phyloP scores from a whole-genome alignment of 2,329 filamentous ascomycete genomes.

The Penicillium sp. region DNA sequence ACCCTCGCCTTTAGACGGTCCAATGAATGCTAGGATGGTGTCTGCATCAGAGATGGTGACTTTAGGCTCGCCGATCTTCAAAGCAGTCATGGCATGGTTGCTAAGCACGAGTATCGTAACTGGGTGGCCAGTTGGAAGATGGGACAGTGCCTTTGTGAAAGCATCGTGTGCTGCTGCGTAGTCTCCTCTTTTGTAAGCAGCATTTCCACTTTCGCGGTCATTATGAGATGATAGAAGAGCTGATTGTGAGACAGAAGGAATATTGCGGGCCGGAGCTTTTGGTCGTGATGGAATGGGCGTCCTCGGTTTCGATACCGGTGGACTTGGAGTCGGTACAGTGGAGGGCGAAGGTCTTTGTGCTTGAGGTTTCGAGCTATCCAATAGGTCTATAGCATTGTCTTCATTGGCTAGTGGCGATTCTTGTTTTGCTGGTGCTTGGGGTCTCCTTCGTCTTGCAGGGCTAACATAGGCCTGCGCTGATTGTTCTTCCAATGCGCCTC shows the following conservation, averaged over 20 bases:
- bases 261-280: conserved; percentile 45
- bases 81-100: conserved; percentile 82
- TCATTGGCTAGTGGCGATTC: conserved; percentile 25
- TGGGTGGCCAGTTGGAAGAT: conserved; percentile 74
- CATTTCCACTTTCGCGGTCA: conserved; percentile 74
- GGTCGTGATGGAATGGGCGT: conserved; percentile 45
- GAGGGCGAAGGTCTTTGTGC: conserved; percentile 22
- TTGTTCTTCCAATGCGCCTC: conserved; percentile 73
- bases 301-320: conserved; percentile 40
- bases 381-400: conserved; percentile 58
- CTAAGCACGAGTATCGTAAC: conserved; percentile 83
- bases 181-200: conserved; percentile 91
- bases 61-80: conserved; percentile 91
- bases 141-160: conserved; percentile 72
- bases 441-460: conserved; percentile 69
- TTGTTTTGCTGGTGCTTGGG: conserved; percentile 28
- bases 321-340: conserved; percentile 30
- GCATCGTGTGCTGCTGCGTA: conserved; percentile 80
- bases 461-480: conserved; percentile 81
- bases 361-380: conserved; percentile 49
- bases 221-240: conserved; percentile 72
- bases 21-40: conserved; percentile 73
- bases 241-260: conserved; percentile 64
- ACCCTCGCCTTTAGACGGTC: conserved; percentile 69
- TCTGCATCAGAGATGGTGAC: conserved; percentile 82